Base-by-base conservation (phyloP, 805 yeast species). In the Wickerhamiella vanderwaltii region DNA sequence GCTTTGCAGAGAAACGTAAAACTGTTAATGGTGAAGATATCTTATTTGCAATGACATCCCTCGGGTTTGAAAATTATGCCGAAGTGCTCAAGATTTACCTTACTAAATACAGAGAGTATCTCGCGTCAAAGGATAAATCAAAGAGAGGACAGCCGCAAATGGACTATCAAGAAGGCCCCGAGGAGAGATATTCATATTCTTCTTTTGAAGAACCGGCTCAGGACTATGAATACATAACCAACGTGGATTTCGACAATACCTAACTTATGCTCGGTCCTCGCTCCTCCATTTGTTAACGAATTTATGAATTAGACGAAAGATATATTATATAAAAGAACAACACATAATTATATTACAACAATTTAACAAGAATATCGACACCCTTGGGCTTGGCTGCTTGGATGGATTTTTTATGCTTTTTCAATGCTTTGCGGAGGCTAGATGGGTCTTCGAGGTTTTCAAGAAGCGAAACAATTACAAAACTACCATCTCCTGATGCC, bases 401-500 rank as follows among this genome's bases (percentile, higher is more conserved):
- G 35, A 62, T 51, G 28, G 41, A 51, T 37, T 39, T 46, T 34
- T 44, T 39, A 33, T 47, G 46, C 43, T 45, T 66, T 58, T 71
- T 72, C 53, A 87, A 63, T 22, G 66, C 69, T 55, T 74, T 69
- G 44, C 65, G 54, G 49, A 81, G 74, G 23, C 61, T 57, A 45
- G 70, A 64, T 31, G 64, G 63, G 34, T 63, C 64, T 3, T 65
- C 66, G 52, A 80, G 66, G 22, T 71, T 70, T 62, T 88, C 96
- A 51, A 68, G 71, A n/a, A 85, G 62, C 1, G 94, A 74, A 38
- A 84, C 87, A 41, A 87, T 66, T 13, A 84, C 82, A 56, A 88
- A 88, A 13, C 94, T 75, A 30, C 91, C 83, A 32, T 69, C 69
- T 32, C 73, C 71, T 29, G 70, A 72, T 34, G 79, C 71, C 96